phyloP scores from a whole-genome alignment of 805 yeast species.

The Saccharomycopsis lassenensis region DNA sequence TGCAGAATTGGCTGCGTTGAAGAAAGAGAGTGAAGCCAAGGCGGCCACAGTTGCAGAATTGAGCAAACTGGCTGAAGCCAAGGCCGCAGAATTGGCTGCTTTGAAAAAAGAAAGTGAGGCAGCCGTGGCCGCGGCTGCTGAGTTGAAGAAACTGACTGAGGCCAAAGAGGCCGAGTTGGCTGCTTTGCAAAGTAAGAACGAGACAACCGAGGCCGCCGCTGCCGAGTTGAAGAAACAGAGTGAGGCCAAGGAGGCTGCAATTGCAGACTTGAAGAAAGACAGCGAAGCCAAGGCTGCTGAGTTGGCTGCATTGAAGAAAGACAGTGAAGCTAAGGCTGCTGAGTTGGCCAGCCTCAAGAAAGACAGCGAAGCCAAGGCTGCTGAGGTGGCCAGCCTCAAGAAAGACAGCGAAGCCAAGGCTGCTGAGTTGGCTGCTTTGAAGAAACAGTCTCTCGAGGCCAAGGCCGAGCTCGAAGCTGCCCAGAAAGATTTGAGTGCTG shows the following conservation, averaged over 20 bases:
- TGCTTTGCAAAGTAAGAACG: neutral
- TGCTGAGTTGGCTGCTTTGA: too few species aligned
- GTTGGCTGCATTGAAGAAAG: neutral
- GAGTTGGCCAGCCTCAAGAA: neutral
- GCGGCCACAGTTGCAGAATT: neutral
- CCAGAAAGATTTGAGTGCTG: neutral
- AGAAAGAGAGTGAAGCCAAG: neutral
- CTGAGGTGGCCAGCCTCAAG: constrained; percentile 1
- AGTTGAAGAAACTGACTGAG: constrained; percentile 2
- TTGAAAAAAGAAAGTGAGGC: constrained; percentile 1
- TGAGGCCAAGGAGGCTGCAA: neutral
- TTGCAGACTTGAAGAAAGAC: neutral
- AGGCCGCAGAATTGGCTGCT: neutral
- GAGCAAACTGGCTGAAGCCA: neutral
- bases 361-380: too few species aligned
- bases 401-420: too few species aligned
- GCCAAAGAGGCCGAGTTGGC: constrained; percentile 3
- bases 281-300: neutral
- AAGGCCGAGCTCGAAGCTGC: constrained; percentile 1
- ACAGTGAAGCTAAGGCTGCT: constrained; percentile 1
- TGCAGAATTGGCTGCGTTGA: constrained; percentile 2
- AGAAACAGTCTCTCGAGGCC: neutral
- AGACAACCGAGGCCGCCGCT: neutral
- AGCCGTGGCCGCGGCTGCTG: too few species aligned
- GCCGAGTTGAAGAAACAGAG: neutral